A percentile compares a stretch with the other conserved stretches of the same genome.
These are phyloP conservation scores for Psophocarpus tetragonolobus DNA, from an alignment of 306 rosid genomes.

Conservation along the genomic window DNA sequence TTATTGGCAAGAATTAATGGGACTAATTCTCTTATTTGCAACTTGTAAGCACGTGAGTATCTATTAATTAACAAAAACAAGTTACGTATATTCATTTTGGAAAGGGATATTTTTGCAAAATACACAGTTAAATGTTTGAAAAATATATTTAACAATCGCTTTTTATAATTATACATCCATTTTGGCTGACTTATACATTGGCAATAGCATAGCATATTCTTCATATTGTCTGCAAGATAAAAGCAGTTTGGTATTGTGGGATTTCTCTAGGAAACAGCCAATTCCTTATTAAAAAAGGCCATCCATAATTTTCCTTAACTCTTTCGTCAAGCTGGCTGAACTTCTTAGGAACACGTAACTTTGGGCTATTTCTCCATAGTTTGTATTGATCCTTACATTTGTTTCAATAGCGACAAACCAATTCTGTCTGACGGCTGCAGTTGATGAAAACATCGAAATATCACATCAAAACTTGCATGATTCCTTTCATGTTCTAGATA, in stretches of 20 bases:
- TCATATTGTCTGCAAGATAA: background rate
- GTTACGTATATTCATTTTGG: too few relatives aligned
- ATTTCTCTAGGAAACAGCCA: background rate
- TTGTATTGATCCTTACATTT: background rate
- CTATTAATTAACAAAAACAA: too few relatives aligned
- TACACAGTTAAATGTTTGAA: too few relatives aligned
- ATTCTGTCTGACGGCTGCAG: background rate
- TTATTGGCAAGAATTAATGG: too few relatives aligned
- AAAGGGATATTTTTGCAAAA: too few relatives aligned
- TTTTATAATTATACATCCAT: too few relatives aligned
- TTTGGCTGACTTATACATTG: too few relatives aligned
- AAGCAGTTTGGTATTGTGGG: background rate
- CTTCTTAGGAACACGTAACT: slow-evolving; percentile 12
- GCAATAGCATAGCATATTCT: background rate
- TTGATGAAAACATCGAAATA: slow-evolving; percentile 32
- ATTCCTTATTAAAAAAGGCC: background rate
- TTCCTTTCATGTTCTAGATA: background rate
- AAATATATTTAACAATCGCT: too few relatives aligned
- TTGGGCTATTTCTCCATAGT: background rate
- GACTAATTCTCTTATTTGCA: too few relatives aligned
- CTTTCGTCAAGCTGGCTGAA: slow-evolving; percentile 11
- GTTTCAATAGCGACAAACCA: slow-evolving; percentile 28
- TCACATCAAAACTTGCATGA: slow-evolving; percentile 30
- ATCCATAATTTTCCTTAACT: background rate
- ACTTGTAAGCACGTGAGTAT: too few relatives aligned